Conservation (phyloP, 495 filamentous ascomycete species). For the Cercophora samala region DNA sequence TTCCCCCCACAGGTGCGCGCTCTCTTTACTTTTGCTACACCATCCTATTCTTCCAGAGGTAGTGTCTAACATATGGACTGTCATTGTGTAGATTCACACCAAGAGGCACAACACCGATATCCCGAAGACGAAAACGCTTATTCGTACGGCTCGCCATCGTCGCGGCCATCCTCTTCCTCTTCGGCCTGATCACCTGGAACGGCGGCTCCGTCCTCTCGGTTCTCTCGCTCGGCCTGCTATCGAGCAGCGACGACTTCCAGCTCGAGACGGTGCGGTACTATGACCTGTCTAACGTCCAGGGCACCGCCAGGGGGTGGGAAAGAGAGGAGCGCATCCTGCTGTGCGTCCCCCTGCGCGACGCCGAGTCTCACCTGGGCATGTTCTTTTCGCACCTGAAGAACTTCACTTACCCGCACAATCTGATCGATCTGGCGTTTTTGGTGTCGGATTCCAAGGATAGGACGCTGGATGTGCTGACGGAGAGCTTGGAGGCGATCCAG, state of each 20-base stretch:
- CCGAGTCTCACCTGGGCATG: conserved; percentile 90
- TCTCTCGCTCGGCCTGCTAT: conserved; percentile 70
- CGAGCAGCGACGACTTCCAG: conserved; percentile 65
- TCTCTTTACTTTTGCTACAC: not conserved
- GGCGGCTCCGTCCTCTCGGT: conserved; percentile 64
- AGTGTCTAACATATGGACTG: not conserved
- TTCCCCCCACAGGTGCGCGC: conserved; percentile 80
- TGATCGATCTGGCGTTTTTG: conserved; percentile 94
- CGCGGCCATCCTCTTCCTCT: conserved; percentile 50
- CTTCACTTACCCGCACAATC: conserved; percentile 94
- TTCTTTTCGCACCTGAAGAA: conserved; percentile 96
- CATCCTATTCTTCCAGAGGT: not conserved
- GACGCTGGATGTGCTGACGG: conserved; percentile 71
- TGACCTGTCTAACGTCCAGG: conserved; percentile 86
- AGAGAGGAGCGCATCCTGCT: conserved; percentile 91
- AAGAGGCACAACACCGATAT: conserved; percentile 64
- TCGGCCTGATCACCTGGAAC: conserved; percentile 63
- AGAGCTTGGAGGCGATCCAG: conserved; percentile 77
- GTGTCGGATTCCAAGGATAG: conserved; percentile 96
- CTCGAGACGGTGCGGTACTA: conserved; percentile 95
- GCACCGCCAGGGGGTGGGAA: conserved; percentile 89
- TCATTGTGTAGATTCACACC: conserved; percentile 71
- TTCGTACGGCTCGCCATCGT: conserved; percentile 61
- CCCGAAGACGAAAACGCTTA: conserved; percentile 71
- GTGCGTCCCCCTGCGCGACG: conserved; percentile 92